Evolutionary conservation across 768 basidiomycete genomes (phyloP), one percentile per base, ranked within the genome.

Genomic region (Cyathus striatus): DNA sequence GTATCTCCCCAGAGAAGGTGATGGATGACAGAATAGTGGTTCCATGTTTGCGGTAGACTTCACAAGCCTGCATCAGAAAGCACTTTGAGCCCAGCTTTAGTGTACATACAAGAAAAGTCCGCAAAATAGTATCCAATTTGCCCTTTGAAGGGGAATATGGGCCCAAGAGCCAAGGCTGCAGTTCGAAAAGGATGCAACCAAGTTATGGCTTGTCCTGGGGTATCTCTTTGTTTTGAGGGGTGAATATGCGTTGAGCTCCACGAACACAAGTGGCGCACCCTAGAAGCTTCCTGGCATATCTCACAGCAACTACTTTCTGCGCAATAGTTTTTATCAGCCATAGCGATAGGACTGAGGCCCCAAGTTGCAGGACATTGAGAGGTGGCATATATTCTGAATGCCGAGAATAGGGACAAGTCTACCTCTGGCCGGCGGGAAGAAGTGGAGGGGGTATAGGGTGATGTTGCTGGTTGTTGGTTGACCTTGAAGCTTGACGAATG

Each of bases 1-100:
- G 65, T 9, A 50, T 57, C 20, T 61, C 55, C 6, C 49, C 40
- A 49, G 50, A 59, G 33, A 74, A 42, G 1, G 43, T 39, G 21
- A 71, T 56, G 5, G 72, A 65, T 9, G 62, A 61, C 16, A 72
- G 49, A 16, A 55, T 57, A 0, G 73, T 75, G 43, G 61, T 64
- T 21, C 71, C 62, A 30, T 65, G 62, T 40, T 63, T 55, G 27
- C 50, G 49, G 49, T 70, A 72, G n/a, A 56, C 72, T 75, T 24
- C 14, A 17, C n/a, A n/a, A n/a, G n/a, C n/a, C n/a, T n/a, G n/a
- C n/a, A n/a, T n/a, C n/a, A n/a, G n/a, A n/a, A n/a, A n/a, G n/a
- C n/a, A 24, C 10, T 26, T 22, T 20, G 32, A 1, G 17, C 1
- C 6, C n/a, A 3, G 21, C 10, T 5, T 20, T 0, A 16, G 14